A percentile compares a stretch with the other conserved stretches of the same genome.
phyloP scores from a whole-genome alignment of 805 yeast genomes.

The Zygosaccharomyces rouxii region DNA sequence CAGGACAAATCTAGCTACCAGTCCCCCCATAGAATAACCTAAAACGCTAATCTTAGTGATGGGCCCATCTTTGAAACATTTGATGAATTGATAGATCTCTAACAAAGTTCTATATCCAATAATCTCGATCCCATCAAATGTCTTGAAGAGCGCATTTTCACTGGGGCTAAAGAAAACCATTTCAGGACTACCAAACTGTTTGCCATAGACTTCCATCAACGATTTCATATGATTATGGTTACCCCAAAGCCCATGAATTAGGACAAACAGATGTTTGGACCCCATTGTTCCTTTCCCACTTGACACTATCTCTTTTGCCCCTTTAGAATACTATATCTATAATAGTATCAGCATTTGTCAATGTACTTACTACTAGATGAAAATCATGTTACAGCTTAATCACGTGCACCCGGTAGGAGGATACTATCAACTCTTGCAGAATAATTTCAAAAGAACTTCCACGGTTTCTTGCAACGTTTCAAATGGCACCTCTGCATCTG shows the following conservation, averaged over 20 bases:
- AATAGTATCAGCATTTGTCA: neutral
- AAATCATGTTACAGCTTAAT: neutral
- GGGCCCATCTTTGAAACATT: slow-evolving; percentile 33
- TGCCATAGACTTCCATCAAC: slow-evolving; percentile 41
- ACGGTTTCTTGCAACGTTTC: slow-evolving; percentile 37
- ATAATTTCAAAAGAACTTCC: slow-evolving; percentile 33
- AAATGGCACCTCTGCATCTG: slow-evolving; percentile 22
- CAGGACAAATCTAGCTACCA: slow-evolving; percentile 73
- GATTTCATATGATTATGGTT: slow-evolving; percentile 53
- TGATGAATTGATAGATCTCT: slow-evolving; percentile 52
- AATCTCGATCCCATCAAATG: slow-evolving; percentile 80
- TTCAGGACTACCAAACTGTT: slow-evolving; percentile 37
- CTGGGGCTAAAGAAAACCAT: slow-evolving; percentile 46
- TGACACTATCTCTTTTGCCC: neutral
- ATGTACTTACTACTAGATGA: neutral
- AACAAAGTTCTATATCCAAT: slow-evolving; percentile 65
- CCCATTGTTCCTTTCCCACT: slow-evolving; percentile 7
- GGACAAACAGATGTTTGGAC: slow-evolving; percentile 55
- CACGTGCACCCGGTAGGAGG: neutral
- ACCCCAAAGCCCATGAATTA: slow-evolving; percentile 81
- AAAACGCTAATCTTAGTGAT: slow-evolving; percentile 57
- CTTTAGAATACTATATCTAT: neutral
- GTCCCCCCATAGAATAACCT: slow-evolving; percentile 89
- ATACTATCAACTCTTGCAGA: slow-evolving; percentile 25
- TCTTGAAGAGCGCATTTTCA: slow-evolving; percentile 63